Base-by-base conservation (phyloP, 371 early-diverging fungal species). In the Dichotomocladium elegans region DNA sequence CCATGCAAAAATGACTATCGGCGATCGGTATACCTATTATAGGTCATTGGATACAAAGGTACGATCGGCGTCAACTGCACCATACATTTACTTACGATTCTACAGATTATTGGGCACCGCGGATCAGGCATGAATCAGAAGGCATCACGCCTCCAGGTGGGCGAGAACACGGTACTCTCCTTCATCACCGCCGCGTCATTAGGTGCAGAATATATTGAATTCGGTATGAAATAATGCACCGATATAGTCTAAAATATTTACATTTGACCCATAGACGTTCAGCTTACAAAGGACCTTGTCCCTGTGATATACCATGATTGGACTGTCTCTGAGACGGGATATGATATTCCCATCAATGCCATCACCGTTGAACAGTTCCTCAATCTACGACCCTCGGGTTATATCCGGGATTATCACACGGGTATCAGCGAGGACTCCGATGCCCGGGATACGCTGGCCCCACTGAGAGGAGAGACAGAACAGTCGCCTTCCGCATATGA, bases 301-400 rank as follows among this genome's bases (percentile, higher is more conserved):
- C 95, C 95, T 9, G 92, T 99, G 4, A 73, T 99, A 41, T 96
- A 96, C 65, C 99, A 99, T 59, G 96, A 99, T 72, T 95, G 90
- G 87, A 85, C 82, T 0, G 85, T 93, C 17, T 85, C 89, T 1
- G 95, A 94, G 62, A 89, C 89, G n/a, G 93, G 94, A 0, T 67
- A 86, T 47, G 89, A 87, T 53, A 79, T 91, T 25, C 90, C 93
- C 0, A 69, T 95, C 17, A 87, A 84, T 42, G 60, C 81, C 0
- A 71, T 94, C 30, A 87, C 91, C 1, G 64, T 81, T 14, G 74
- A 79, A 26, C 90, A 96, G 52, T 94, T 95, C 58, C 64, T 81
- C 25, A 72, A 76, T 37, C 49, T 91, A 4, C 67, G 72, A 40
- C 59, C 72, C 17, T 74, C 78, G 0, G 78, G 78, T 34, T 64